Evolutionary conservation across 208 protist species (phyloP).

Genomic region (Leishmania braziliensis): DNA sequence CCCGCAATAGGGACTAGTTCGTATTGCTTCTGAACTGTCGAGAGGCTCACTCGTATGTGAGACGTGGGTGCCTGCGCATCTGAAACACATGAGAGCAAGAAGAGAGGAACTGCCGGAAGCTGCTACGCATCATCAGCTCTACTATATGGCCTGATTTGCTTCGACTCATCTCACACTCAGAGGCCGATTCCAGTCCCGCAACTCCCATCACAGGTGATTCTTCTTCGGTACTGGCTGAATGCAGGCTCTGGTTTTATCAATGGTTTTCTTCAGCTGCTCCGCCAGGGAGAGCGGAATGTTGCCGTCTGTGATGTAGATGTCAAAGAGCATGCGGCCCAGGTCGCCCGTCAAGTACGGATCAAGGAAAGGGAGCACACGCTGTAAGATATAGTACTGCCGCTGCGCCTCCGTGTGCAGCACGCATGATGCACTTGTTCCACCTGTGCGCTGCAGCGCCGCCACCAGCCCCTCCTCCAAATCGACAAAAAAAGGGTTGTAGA

Average conservation of each 20-base stretch:
- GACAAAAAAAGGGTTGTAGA: constrained; percentile 45
- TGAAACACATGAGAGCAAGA: neutral
- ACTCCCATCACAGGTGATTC: neutral
- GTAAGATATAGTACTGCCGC: constrained; percentile 47
- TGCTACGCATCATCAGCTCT: neutral
- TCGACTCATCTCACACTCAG: neutral
- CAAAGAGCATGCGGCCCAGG: constrained; percentile 46
- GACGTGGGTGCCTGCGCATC: neutral
- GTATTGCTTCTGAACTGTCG: neutral
- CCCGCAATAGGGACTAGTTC: neutral
- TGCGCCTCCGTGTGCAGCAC: constrained; percentile 47
- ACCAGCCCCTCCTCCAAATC: constrained; percentile 46
- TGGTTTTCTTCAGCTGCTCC: constrained; percentile 41
- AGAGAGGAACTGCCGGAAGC: neutral
- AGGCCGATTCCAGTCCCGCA: neutral
- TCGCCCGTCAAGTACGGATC: constrained; percentile 51
- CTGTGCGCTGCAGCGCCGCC: constrained; percentile 26
- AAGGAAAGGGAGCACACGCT: constrained; percentile 55
- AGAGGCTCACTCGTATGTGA: neutral
- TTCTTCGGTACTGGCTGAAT: neutral
- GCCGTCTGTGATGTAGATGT: constrained; percentile 44
- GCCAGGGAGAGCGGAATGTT: constrained; percentile 31
- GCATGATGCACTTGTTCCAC: constrained; percentile 28
- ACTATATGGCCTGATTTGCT: neutral
- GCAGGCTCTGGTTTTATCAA: constrained; percentile 18